Evolutionary conservation across 495 filamentous ascomycete genomes (phyloP), one percentile per base, ranked within the genome.

Genomic region (Hypoxylon cercidicola): DNA sequence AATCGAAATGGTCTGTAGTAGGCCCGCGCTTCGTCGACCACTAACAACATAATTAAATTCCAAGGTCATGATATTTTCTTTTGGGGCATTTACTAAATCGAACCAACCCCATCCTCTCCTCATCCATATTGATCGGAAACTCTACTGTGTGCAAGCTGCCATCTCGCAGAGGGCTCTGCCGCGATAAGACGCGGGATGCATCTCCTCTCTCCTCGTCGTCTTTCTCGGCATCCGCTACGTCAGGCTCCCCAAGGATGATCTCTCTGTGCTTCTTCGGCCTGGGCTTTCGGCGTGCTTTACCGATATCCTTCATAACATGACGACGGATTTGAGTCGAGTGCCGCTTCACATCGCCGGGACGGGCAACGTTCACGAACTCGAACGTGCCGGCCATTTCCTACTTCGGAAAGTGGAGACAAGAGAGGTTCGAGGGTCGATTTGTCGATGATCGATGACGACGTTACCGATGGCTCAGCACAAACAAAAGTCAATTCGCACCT

Each of bases 281-380:
- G 9, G 64, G 59, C 45, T 73, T 72, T 6, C 72, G 62, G 30
- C 74, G 70, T n/a, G 70, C 34, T 46, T 62, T 72, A 25, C 73
- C 74, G 58, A 77, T 77, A 41, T 77, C 74, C 43, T 70, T 75
- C 74, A 76, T 76, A 10, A 75, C 74, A 72, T 76, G 74, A 13
- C 72, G 71, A 15, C 72, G 68, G 18, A 76, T 71, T 18, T 61
- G 64, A 4, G 68, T 75, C 6, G 67, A 64, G 34, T 72, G 60
- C 13, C 47, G 61, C 37, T 70, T 72, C 12, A 64, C 60, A 18
- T 70, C 67, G 7, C 66, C 60, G 7, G 70, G 70, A 20, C 19
- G 30, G 19, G 16, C 60, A 4, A 72, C 60, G 45, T 72, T 67
- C 9, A 72, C 70, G 15, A 72, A 72, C 32, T 72, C 70, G 45